Evolutionary conservation across 2,329 filamentous ascomycete genomes (phyloP), one percentile per base, ranked within the genome.

Genomic region (Pseudohalonectria lignicola): DNA sequence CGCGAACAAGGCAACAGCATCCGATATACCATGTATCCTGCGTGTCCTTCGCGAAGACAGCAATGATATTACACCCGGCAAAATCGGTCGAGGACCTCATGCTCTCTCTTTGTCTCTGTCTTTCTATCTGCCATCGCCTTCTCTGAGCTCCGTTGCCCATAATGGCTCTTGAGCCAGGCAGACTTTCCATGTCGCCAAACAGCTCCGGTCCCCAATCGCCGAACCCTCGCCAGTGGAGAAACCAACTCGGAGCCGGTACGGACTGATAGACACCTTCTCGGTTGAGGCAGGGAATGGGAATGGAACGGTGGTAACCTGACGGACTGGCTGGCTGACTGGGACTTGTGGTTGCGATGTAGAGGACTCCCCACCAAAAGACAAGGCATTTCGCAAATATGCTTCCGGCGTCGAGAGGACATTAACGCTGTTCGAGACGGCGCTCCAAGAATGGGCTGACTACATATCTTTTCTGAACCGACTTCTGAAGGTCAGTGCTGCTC

Each of bases 381-480:
- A 81, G 57, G 60, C 70, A 38, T 90, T 86, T 56, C 86, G 88
- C 47, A 83, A 88, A 58, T 98, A 96, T 75, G 86, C 87, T 32
- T 76, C 81, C 35, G 83, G 79, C 41, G 80, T 98, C 47, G 90
- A 96, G 53, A 78, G 87, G 57, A 84, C 87, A 25, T 71, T 98
- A 44, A 76, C 83, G 33, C 71, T 94, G 25, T 98, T 95, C 64
- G 92, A 98, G 56, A 88, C 86, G 13, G 79, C 86, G 21, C 70
- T 95, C 49, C 87, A 96, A 62, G 92, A 98, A 76, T 98, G 92
- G 92, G 92, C 93, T 35, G 92, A 98, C 63, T 98, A 98, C 56
- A 98, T 98, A 53, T 94, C 90, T 15, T 98, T 96, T 57, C 66
- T 98, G 40, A 93, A 85, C 55, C 79, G 86, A 44, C 69, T 98